Evolutionary conservation across 257 asterid species (phyloP).

Genomic region (Solanum bukasovii): DNA sequence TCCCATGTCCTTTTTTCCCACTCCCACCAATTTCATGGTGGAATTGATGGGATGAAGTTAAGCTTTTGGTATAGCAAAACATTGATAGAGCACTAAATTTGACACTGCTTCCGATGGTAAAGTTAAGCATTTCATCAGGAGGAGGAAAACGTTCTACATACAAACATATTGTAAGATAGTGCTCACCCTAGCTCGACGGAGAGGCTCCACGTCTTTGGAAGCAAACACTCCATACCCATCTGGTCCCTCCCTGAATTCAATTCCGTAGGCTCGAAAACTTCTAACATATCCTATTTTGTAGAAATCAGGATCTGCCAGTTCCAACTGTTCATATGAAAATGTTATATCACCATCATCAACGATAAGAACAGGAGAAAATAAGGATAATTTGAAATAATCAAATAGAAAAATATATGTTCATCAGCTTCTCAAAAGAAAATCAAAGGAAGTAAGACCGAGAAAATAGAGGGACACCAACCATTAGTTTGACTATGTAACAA

Average conservation of each 20-base stretch:
- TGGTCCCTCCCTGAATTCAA: slow-evolving; percentile 94
- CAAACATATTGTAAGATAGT: slow-evolving; percentile 1
- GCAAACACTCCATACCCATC: slow-evolving; percentile 96
- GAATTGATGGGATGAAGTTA: not conserved
- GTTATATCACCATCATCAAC: slow-evolving; percentile 1
- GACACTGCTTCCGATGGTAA: not conserved
- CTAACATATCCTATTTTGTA: slow-evolving; percentile 85
- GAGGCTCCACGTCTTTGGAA: slow-evolving; percentile 85
- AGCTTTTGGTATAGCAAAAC: not conserved
- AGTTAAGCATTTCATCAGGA: not conserved
- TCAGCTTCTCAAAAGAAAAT: not conserved
- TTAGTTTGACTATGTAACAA: not conserved
- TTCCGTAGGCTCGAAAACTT: slow-evolving; percentile 90
- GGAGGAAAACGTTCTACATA: not conserved
- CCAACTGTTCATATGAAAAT: slow-evolving; percentile 38
- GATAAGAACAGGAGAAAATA: not conserved
- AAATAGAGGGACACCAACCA: not conserved
- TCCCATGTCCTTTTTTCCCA: not conserved
- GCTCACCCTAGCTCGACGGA: slow-evolving; percentile 89
- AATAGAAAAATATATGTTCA: not conserved
- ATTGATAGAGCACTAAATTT: not conserved
- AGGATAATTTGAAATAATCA: not conserved
- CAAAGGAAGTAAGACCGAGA: not conserved
- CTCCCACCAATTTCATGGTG: not conserved
- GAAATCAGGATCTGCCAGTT: slow-evolving; percentile 92